Base-by-base conservation (phyloP, 1,284 basidiomycete species). In the Prillingera fragicola region DNA sequence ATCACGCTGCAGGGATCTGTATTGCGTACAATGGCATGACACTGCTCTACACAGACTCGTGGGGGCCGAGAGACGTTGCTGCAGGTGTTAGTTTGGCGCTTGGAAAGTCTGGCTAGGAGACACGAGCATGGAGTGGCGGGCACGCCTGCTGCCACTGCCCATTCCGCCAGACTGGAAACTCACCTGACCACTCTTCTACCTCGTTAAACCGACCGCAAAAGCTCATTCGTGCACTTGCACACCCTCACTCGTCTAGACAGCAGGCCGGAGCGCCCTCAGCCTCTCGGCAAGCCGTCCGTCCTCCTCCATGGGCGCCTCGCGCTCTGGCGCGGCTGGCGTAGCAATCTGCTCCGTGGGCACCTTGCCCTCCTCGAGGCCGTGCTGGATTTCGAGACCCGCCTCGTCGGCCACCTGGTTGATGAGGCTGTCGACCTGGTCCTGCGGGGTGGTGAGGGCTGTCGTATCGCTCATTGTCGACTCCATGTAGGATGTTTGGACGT, bases 401-500 rank as follows among this genome's bases (percentile, higher is more conserved):
- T 98, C 90, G 67, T 99, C 95, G 2, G 95, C 95, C 14, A 90
- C 91, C 72, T 91, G 89, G 51, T 85, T 82, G 78, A 98, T 79
- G 18, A 99, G 80, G 27, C 78, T 72, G 65, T 98, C 95, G 58
- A 99, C 86, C 70, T 98, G 91, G 72, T 99, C 95, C 70, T 97
- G 92, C 1, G 95, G 95, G 15, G 87, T 95, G 8, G 87, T 84
- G 33, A 87, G 80, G 14, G 92, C 95, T 1, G 90, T 95, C 12
- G 92, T 91, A 45, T 85, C 82, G 17, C 84, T 84, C 83, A 99
- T 96, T 21, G 91, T 85, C 48, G 90, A 87, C 67, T 98, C 95
- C 90, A 99, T 95, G 73, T 94, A 94, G 4, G 85, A 87, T 4
- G 95, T 95, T 71, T 98, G 95, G 5, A 97, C 95, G 65, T 98